These are phyloP conservation scores for Zea mays DNA, from an alignment of 176 grass and related monocot genomes.

Conservation along the genomic window Zm-B73-REFERENCE-NAM-5.0 NC_050100.1:196699501-196700000, in stretches of 20 bases:
- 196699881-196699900: background rate
- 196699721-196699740: slow-evolving; percentile 37
- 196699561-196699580: slow-evolving; percentile 27
- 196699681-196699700: slow-evolving; percentile 54
- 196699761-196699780: slow-evolving; percentile 30
- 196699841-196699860: background rate
- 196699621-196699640: slow-evolving; percentile 38
- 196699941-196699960: slow-evolving; percentile 22
- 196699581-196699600: slow-evolving; percentile 47
- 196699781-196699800: slow-evolving; percentile 7
- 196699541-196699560: slow-evolving; percentile 33
- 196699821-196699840: background rate
- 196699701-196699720: slow-evolving; percentile 45
- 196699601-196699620: slow-evolving; percentile 42
- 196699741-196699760: background rate
- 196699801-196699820: slow-evolving; percentile 39
- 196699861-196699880: background rate
- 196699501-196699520: background rate
- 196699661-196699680: slow-evolving; percentile 30
- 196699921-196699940: slow-evolving; percentile 12
- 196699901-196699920: background rate
- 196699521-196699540: background rate
- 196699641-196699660: slow-evolving; percentile 54
- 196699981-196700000: slow-evolving; percentile 37
- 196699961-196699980: slow-evolving; percentile 47